Percentiles rank a stretch among this genome's conserved stretches.
Evolutionary conservation across 352 stramenopile species (phyloP).

Genomic region (Thraustochytrium sp.): DNA sequence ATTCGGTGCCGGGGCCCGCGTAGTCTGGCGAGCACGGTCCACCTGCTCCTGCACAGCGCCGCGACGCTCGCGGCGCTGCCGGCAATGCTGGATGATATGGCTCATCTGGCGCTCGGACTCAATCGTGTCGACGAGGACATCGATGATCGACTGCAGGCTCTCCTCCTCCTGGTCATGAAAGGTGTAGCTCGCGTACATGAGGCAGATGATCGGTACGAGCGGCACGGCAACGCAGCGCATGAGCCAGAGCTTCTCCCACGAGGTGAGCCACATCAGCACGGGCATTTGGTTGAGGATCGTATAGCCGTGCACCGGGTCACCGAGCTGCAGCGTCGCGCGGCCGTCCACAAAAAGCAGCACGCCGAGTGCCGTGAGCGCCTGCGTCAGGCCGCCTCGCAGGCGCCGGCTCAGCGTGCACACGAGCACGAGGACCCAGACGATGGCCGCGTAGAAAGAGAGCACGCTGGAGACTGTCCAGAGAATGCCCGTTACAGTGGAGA

Average conservation of each 20-base stretch:
- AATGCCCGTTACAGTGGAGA: not conserved
- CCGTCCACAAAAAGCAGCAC: not conserved
- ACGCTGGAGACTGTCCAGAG: not conserved
- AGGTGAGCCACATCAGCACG: not conserved
- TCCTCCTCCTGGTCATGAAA: not conserved
- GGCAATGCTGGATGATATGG: not conserved
- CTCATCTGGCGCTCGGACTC: not conserved
- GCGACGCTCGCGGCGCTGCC: not conserved
- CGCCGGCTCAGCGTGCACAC: not conserved
- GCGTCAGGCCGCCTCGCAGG: not conserved
- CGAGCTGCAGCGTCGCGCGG: not conserved
- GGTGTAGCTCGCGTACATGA: not conserved
- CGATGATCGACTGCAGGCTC: not conserved
- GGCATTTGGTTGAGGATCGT: not conserved
- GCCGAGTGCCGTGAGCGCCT: not conserved
- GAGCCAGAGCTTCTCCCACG: not conserved
- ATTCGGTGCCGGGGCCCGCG: too few species aligned
- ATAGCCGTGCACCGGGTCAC: not conserved
- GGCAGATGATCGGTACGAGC: not conserved
- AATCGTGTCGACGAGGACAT: not conserved
- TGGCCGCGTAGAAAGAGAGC: not conserved
- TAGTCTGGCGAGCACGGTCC: not conserved
- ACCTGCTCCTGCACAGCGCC: not conserved
- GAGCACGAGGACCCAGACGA: not conserved
- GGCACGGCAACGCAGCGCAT: not conserved